Conservation (phyloP, 116 monocot genomes). For the Papilionanthe hybrid region DNA sequence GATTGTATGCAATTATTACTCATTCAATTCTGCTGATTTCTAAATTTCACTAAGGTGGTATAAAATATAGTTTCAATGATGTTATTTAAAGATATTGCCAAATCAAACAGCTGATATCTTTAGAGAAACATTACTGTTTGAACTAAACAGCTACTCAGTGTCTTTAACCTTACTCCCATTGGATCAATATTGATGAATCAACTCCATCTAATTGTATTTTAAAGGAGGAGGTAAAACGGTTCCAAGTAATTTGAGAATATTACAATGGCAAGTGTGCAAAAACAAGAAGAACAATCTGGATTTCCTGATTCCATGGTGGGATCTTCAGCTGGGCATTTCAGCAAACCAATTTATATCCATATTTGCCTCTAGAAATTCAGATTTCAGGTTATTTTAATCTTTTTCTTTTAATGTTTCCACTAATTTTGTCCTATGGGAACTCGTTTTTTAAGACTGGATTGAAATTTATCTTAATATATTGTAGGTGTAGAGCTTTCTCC, state of each 20-base stretch:
- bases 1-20: background rate
- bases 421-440: background rate
- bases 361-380: slow-evolving; percentile 64
- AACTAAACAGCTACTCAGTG: too few relatives aligned
- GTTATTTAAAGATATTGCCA: background rate
- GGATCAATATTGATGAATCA: too few relatives aligned
- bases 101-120: background rate
- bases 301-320: slow-evolving; percentile 95
- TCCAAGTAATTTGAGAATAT: slow-evolving; percentile 71
- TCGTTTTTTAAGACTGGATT: background rate
- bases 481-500: slow-evolving; percentile 77
- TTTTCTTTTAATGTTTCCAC: background rate
- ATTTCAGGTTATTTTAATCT: slow-evolving; percentile 42
- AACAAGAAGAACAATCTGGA: slow-evolving; percentile 82
- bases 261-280: slow-evolving; percentile 81
- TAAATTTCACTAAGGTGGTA: background rate
- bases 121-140: too few relatives aligned
- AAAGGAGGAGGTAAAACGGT: slow-evolving; percentile 85
- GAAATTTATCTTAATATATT: background rate
- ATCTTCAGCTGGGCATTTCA: slow-evolving; percentile 84
- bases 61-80: too few relatives aligned
- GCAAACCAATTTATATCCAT: slow-evolving; percentile 83
- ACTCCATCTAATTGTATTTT: too few relatives aligned
- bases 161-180: too few relatives aligned
- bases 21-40: background rate